Percentiles rank a stretch among this genome's conserved stretches.
phyloP scores from a whole-genome alignment of 306 rosid genomes.

The Trifolium dubium region DNA sequence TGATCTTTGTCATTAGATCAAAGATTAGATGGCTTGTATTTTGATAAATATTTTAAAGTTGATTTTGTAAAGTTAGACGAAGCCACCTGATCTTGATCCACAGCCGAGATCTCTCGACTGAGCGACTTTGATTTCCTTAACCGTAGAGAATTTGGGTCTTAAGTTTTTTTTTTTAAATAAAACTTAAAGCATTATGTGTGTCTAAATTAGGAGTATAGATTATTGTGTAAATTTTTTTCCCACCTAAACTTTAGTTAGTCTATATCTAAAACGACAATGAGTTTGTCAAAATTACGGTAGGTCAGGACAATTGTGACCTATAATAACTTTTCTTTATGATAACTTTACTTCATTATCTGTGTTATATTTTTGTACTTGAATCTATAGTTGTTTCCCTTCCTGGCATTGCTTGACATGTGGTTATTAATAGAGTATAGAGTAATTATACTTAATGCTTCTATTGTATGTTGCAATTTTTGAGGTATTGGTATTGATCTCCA shows the following conservation, averaged over 20 bases:
- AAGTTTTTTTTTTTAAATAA: not conserved
- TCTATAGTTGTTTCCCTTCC: too few species aligned
- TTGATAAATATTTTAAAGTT: not conserved
- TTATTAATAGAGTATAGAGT: not conserved
- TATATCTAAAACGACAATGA: too few species aligned
- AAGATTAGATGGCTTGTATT: not conserved
- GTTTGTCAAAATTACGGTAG: too few species aligned
- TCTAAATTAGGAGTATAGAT: not conserved
- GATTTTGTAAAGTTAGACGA: not conserved
- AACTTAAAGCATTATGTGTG: not conserved
- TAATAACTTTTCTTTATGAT: not conserved
- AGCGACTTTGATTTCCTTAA: not conserved
- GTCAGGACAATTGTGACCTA: not conserved
- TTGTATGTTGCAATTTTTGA: not conserved
- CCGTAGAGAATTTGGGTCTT: not conserved
- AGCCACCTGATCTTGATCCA: not conserved
- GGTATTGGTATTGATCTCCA: not conserved
- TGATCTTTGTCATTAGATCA: not conserved
- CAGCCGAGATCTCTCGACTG: not conserved
- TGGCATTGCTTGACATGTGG: not conserved
- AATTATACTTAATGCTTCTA: slow-evolving; percentile 2
- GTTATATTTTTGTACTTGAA: not conserved
- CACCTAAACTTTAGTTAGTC: not conserved
- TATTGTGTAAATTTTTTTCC: too few species aligned
- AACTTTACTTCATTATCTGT: not conserved